A percentile compares a stretch with the other conserved stretches of the same genome.
Conservation (phyloP, 305 asterid species). For the Rubia occidens region DNA sequence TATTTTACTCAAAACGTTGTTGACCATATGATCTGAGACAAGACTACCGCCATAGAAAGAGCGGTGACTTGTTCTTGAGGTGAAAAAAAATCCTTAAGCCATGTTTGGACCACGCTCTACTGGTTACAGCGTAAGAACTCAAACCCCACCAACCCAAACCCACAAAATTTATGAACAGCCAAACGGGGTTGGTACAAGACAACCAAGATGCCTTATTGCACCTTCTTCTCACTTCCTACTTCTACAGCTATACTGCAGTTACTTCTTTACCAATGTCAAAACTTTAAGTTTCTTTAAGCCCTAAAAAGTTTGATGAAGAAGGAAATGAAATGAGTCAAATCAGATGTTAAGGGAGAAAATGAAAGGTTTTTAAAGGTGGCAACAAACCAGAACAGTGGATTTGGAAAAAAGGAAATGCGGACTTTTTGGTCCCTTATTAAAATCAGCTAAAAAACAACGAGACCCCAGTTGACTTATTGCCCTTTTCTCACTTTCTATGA, state of each 20-base stretch:
- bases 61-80: conserved; percentile 26
- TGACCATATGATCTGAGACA: background rate
- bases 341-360: conserved; percentile 24
- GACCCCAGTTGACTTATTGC: conserved; percentile 19
- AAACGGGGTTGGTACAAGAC: conserved; percentile 57
- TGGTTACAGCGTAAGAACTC: conserved; percentile 21
- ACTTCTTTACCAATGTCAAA: conserved; percentile 8
- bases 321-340: conserved; percentile 27
- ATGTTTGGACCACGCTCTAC: conserved; percentile 23
- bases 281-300: conserved; percentile 26
- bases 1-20: background rate
- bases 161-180: conserved; percentile 42
- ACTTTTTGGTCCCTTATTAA: conserved; percentile 26
- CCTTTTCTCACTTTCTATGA: background rate
- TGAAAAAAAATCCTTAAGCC: conserved; percentile 10
- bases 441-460: conserved; percentile 15
- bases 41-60: conserved; percentile 15
- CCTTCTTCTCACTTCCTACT: conserved; percentile 18
- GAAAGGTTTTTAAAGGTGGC: conserved; percentile 21
- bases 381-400: conserved; percentile 15
- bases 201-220: conserved; percentile 43
- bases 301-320: conserved; percentile 22
- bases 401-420: conserved; percentile 14
- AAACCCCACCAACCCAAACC: conserved; percentile 49
- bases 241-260: conserved; percentile 3